Evolutionary conservation across 305 asterid species (phyloP).

Genomic region (Fraxinus dipetala): DNA sequence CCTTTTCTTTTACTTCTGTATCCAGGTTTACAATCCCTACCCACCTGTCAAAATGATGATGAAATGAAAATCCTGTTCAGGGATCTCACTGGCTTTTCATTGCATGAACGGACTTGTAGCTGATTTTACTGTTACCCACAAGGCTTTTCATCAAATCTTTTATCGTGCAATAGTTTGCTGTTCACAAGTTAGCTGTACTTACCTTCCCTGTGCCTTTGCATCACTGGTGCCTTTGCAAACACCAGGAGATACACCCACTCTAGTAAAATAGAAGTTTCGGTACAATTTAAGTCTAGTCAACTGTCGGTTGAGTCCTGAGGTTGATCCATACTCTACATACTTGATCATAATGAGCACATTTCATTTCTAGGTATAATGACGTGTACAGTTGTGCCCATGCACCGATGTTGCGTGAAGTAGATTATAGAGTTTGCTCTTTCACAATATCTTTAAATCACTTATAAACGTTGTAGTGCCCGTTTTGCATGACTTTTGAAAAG

Average conservation of each 20-base stretch:
- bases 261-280: not conserved
- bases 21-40: not conserved
- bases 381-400: not conserved
- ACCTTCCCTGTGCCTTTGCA: not conserved
- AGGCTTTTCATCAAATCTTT: not conserved
- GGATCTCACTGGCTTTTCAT: not conserved
- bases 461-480: not conserved
- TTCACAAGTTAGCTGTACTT: not conserved
- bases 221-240: not conserved
- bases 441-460: not conserved
- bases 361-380: not conserved
- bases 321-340: not conserved
- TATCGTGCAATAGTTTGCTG: not conserved
- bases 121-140: not conserved
- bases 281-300: not conserved
- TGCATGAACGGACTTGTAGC: not conserved
- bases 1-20: not conserved
- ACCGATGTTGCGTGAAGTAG: not conserved
- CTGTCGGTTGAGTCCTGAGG: not conserved
- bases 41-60: not conserved
- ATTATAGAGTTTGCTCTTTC: not conserved
- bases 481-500: too few species aligned
- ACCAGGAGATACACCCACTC: not conserved
- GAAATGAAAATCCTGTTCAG: not conserved
- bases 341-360: not conserved